These are phyloP conservation scores for Colletotrichum graminicola DNA, from an alignment of 2,329 filamentous ascomycete species.

Conservation along the genomic window DNA sequence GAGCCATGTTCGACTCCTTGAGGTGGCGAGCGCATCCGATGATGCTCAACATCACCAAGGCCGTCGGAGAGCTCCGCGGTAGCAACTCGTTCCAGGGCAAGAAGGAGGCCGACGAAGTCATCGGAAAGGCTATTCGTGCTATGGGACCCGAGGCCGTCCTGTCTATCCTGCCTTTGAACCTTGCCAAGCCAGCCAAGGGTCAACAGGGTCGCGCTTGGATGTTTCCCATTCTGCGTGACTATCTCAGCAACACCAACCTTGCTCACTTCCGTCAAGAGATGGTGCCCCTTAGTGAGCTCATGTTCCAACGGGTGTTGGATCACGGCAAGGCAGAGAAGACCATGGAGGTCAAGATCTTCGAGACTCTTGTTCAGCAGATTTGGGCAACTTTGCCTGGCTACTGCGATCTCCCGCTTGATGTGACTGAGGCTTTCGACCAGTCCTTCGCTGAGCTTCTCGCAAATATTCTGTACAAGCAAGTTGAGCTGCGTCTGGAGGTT, in stretches of 20 bases:
- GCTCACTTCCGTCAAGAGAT: constrained; percentile 88
- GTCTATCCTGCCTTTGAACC: constrained; percentile 85
- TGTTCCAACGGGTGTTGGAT: constrained; percentile 90
- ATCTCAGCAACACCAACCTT: constrained; percentile 88
- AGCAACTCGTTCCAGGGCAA: constrained; percentile 93
- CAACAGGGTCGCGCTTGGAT: constrained; percentile 94
- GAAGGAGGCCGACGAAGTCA: constrained; percentile 91
- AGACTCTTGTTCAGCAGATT: constrained; percentile 94
- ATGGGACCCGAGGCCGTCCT: constrained; percentile 92
- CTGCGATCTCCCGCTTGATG: constrained; percentile 89
- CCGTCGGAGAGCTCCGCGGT: constrained; percentile 86
- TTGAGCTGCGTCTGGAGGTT: constrained; percentile 86
- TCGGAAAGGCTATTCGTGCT: constrained; percentile 87
- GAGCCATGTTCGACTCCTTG: constrained; percentile 87
- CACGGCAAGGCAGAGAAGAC: constrained; percentile 88
- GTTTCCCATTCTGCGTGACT: constrained; percentile 89
- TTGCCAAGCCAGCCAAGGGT: constrained; percentile 80
- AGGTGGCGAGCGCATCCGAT: constrained; percentile 88
- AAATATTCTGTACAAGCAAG: constrained; percentile 92
- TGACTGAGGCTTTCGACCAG: constrained; percentile 83
- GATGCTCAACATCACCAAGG: constrained; percentile 79
- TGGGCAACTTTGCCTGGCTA: constrained; percentile 96
- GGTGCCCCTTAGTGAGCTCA: constrained; percentile 87
- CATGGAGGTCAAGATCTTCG: constrained; percentile 97
- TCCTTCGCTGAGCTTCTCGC: constrained; percentile 89